These are phyloP conservation scores for Botrytis fabae DNA, from an alignment of 2,329 filamentous ascomycete genomes.

Conservation along the genomic window DNA sequence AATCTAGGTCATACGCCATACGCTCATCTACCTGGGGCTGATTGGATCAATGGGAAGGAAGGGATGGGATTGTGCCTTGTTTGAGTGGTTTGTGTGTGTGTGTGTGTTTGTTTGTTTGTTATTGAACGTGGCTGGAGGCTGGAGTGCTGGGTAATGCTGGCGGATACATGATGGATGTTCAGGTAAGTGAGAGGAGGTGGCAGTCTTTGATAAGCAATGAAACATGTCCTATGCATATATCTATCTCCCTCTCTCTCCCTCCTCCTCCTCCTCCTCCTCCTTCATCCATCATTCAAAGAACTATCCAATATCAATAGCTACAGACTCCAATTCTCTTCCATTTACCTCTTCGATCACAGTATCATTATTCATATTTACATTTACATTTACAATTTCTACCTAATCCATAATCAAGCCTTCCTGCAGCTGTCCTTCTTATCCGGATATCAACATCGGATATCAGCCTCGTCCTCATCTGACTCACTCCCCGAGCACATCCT, in stretches of 20 bases:
- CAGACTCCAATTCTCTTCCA: not conserved
- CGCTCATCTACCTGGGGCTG: not conserved
- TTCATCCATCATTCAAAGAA: not conserved
- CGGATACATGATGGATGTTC: not conserved
- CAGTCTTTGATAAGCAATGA: conserved; percentile 11
- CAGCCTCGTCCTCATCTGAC: conserved; percentile 16
- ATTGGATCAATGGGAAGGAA: conserved; percentile 1
- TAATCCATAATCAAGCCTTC: conserved; percentile 12
- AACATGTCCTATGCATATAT: conserved; percentile 2
- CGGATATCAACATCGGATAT: not conserved
- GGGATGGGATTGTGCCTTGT: not conserved
- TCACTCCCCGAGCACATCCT: conserved; percentile 11
- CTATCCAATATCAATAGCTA: not conserved
- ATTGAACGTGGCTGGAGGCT: not conserved
- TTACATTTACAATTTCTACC: not conserved
- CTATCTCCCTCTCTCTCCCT: not conserved
- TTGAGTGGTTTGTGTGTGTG: not conserved
- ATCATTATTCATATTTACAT: not conserved
- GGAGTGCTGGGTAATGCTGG: conserved; percentile 1
- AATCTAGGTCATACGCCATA: conserved; percentile 5
- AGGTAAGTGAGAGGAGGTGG: not conserved
- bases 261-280: not conserved
- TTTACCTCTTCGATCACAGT: not conserved
- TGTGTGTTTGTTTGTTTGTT: not conserved
- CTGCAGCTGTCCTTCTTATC: conserved; percentile 9